Evolutionary conservation across 2,329 filamentous ascomycete species (phyloP).

Genomic region (Phialophora macrospora): DNA sequence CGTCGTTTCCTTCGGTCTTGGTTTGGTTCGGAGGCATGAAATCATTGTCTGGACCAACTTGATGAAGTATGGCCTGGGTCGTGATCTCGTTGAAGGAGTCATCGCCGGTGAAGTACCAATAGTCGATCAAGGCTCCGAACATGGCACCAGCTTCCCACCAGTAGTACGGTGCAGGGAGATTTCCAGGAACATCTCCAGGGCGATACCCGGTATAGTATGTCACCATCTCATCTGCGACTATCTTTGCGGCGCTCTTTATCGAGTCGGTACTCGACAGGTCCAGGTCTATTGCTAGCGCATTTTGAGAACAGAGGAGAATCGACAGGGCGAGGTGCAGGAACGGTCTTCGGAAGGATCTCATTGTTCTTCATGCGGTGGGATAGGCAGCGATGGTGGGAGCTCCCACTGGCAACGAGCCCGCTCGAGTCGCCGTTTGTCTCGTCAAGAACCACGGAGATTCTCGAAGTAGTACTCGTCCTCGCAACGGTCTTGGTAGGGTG

Average conservation of each 20-base stretch:
- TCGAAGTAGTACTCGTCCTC: neutral
- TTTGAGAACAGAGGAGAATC: conserved; percentile 27
- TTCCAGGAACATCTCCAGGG: conserved; percentile 57
- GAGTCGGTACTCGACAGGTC: conserved; percentile 45
- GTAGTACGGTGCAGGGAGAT: conserved; percentile 59
- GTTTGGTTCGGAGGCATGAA: conserved; percentile 71
- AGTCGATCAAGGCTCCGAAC: conserved; percentile 73
- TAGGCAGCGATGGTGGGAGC: neutral
- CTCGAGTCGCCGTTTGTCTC: conserved; percentile 6
- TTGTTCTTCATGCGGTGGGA: conserved; percentile 12
- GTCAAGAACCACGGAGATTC: neutral
- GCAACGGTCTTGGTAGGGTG: neutral
- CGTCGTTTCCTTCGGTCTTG: conserved; percentile 57
- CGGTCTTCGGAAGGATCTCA: conserved; percentile 33
- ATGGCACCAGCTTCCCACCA: conserved; percentile 78
- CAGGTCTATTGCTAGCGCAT: conserved; percentile 34
- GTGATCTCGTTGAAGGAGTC: conserved; percentile 71
- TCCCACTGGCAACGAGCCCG: conserved; percentile 9
- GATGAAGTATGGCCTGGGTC: conserved; percentile 71
- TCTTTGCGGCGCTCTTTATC: conserved; percentile 53
- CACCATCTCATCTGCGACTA: conserved; percentile 56
- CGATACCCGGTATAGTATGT: conserved; percentile 57
- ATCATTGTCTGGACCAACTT: conserved; percentile 72
- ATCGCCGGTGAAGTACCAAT: conserved; percentile 83
- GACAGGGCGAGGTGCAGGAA: conserved; percentile 20